phyloP scores from a whole-genome alignment of 352 stramenopile genomes.

The Aphanomyces cochlioides region DNA sequence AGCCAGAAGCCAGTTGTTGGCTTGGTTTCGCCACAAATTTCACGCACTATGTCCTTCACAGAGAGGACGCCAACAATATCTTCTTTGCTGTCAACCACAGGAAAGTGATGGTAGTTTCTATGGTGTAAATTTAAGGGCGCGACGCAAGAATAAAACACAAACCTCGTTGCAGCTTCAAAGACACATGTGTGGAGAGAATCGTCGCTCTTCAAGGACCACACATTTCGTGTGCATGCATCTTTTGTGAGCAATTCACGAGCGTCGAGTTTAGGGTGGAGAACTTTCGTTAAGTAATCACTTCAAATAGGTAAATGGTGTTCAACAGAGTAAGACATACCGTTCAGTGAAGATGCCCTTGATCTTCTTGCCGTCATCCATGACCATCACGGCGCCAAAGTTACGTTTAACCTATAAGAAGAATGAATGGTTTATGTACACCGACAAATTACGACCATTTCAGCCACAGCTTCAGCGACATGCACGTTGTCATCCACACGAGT shows the following conservation, averaged over 20 bases:
- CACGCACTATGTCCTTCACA: conserved; percentile 82
- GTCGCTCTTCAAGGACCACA: conserved; percentile 64
- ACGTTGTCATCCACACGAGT: conserved; percentile 75
- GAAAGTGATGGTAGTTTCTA: conserved; percentile 73
- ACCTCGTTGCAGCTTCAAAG: conserved; percentile 53
- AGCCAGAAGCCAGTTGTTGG: conserved; percentile 69
- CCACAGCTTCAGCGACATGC: conserved; percentile 64
- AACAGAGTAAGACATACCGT: conserved; percentile 31
- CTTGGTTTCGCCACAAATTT: conserved; percentile 77
- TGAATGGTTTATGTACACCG: background rate
- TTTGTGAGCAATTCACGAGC: conserved; percentile 48
- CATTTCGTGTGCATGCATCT: conserved; percentile 58
- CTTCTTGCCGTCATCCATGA: conserved; percentile 80
- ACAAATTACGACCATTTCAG: conserved; percentile 48
- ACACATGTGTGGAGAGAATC: conserved; percentile 78
- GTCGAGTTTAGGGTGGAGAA: conserved; percentile 67
- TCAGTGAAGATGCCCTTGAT: conserved; percentile 83
- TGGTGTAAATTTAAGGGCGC: background rate
- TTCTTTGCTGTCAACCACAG: conserved; percentile 63
- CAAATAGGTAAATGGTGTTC: background rate
- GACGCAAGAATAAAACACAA: background rate
- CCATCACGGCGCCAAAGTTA: conserved; percentile 76
- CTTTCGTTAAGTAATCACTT: conserved; percentile 72
- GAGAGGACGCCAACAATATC: conserved; percentile 76
- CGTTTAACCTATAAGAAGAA: conserved; percentile 39